These are phyloP conservation scores for Houttuynia cordata DNA, from an alignment of 164 flowering plant species.

Conservation along the genomic window DNA sequence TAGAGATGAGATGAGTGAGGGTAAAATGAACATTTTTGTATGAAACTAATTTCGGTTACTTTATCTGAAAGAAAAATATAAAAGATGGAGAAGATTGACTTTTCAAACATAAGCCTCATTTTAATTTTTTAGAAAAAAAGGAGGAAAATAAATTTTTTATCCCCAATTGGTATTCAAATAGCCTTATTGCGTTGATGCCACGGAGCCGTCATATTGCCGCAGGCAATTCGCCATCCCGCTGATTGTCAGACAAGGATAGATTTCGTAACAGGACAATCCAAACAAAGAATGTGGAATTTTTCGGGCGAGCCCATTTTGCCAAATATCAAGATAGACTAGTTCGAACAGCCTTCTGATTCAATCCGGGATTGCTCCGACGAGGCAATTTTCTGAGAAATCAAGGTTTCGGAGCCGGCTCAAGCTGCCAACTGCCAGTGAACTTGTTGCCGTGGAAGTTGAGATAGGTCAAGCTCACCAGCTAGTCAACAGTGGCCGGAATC, in stretches of 20 bases:
- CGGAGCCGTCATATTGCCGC: constrained; percentile 39
- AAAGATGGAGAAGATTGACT: too few relatives aligned
- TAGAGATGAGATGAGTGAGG: too few relatives aligned
- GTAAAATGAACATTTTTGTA: too few relatives aligned
- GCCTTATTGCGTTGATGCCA: constrained; percentile 26
- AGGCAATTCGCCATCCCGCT: constrained; percentile 37
- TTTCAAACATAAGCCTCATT: too few relatives aligned
- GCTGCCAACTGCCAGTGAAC: constrained; percentile 40
- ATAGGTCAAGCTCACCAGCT: constrained; percentile 14
- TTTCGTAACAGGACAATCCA: constrained; percentile 19
- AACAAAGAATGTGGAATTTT: constrained; percentile 36
- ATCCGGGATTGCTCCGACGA: constrained; percentile 38
- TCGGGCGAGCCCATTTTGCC: constrained; percentile 39
- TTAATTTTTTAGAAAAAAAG: too few relatives aligned
- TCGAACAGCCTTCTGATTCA: constrained; percentile 33
- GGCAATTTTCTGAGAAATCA: constrained; percentile 39
- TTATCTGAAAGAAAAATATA: too few relatives aligned
- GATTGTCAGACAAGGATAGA: constrained; percentile 39
- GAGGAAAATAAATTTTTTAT: constrained; percentile 36
- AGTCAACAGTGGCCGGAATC: constrained; percentile 36
- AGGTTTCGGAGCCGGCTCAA: constrained; percentile 25
- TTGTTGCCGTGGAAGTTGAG: constrained; percentile 37
- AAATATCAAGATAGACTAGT: constrained; percentile 23
- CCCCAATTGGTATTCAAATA: too few relatives aligned
- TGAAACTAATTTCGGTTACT: too few relatives aligned